Percentiles rank a stretch among this genome's conserved stretches.
These are phyloP conservation scores for Zasmidium citrigriseum DNA, from an alignment of 2,329 filamentous ascomycete genomes.

Conservation along the genomic window DNA sequence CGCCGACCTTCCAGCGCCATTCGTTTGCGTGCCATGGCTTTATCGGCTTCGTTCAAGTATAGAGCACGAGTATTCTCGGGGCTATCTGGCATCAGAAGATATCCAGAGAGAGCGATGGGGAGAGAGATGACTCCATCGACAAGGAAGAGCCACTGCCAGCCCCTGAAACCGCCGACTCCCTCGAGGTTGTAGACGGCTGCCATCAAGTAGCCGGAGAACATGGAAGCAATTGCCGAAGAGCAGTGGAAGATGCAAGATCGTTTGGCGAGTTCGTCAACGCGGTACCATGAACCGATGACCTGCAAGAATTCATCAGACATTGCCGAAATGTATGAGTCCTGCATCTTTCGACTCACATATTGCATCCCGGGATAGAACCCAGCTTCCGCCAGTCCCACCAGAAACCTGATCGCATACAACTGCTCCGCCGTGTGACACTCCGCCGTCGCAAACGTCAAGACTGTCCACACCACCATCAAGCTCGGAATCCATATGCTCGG, in stretches of 20 bases:
- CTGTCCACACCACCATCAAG: slow-evolving; percentile 50
- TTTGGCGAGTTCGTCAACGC: slow-evolving; percentile 53
- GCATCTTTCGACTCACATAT: too few species aligned
- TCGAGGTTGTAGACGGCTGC: slow-evolving; percentile 53
- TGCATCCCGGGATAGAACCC: slow-evolving; percentile 57
- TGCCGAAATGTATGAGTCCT: too few species aligned
- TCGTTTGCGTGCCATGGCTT: slow-evolving; percentile 47
- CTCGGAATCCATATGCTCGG: slow-evolving; percentile 52
- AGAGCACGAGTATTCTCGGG: slow-evolving; percentile 52
- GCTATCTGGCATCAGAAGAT: slow-evolving; percentile 50
- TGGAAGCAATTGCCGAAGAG: slow-evolving; percentile 44
- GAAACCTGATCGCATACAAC: slow-evolving; percentile 51
- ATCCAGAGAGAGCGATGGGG: slow-evolving; percentile 53
- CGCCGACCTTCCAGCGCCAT: slow-evolving; percentile 54
- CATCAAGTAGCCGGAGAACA: slow-evolving; percentile 58
- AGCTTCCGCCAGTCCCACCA: slow-evolving; percentile 53
- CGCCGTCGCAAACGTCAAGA: slow-evolving; percentile 48
- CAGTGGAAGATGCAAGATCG: slow-evolving; percentile 56
- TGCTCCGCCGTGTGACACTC: slow-evolving; percentile 43
- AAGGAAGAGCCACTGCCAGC: slow-evolving; percentile 56
- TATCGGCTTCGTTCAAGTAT: slow-evolving; percentile 46
- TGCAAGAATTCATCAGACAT: too few species aligned
- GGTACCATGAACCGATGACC: slow-evolving; percentile 54
- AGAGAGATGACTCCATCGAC: slow-evolving; percentile 57
- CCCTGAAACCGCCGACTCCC: slow-evolving; percentile 39